phyloP scores from a whole-genome alignment of 169 alveolate genomes.

The Eimeria maxima region DNA sequence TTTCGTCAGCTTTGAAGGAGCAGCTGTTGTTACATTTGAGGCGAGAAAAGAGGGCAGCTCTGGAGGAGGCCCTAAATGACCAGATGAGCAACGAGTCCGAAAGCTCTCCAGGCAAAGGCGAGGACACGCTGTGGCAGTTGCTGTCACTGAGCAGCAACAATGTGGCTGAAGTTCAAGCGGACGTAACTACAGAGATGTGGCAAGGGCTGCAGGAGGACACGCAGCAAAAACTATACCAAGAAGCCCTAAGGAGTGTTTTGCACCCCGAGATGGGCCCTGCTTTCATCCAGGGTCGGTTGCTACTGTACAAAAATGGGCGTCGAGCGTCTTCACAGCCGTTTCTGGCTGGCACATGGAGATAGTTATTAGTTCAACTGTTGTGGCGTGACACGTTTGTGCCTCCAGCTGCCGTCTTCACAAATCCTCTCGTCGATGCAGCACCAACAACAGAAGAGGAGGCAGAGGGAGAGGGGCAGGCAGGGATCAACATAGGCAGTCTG shows the following conservation, averaged over 20 bases:
- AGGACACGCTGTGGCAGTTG: conserved; percentile 41
- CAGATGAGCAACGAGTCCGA: background rate
- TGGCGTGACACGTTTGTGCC: background rate
- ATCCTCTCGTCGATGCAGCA: conserved; percentile 37
- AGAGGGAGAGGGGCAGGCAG: background rate
- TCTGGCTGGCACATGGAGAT: background rate
- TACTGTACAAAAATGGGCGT: background rate
- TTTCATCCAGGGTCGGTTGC: conserved; percentile 50
- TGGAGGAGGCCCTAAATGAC: conserved; percentile 60
- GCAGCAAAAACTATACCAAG: conserved; percentile 40
- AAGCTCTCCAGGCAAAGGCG: background rate
- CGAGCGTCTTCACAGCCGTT: background rate
- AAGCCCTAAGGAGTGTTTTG: conserved; percentile 48
- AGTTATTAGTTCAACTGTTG: background rate
- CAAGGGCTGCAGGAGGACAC: background rate
- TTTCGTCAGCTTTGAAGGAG: conserved; percentile 8
- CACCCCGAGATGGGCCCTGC: conserved; percentile 57
- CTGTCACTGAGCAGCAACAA: background rate
- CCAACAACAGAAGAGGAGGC: background rate
- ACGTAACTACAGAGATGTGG: conserved; percentile 12
- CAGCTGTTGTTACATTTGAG: conserved; percentile 50
- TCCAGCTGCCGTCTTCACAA: conserved; percentile 46
- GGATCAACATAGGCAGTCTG: conserved; percentile 29
- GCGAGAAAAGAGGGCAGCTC: conserved; percentile 20
- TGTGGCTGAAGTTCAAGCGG: background rate